A percentile compares a stretch with the other conserved stretches of the same genome.
These are phyloP conservation scores for Polygonum maritimum DNA, from an alignment of 148 eudicot species.

Conservation along the genomic window DNA sequence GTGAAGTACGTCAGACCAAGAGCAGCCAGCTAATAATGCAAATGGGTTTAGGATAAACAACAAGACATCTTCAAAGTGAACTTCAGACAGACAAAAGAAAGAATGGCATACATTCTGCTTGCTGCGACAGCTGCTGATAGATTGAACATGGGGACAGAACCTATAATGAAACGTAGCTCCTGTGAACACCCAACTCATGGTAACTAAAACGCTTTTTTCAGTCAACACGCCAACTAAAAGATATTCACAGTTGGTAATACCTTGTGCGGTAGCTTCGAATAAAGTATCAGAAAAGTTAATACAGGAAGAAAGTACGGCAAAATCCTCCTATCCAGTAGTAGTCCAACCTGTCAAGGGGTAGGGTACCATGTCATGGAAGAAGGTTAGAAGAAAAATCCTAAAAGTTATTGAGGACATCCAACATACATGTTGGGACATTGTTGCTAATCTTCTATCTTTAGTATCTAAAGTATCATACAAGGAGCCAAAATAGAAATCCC, in stretches of 20 bases:
- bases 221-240: constrained; percentile 1
- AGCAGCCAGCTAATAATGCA: neutral
- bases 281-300: constrained; percentile 59
- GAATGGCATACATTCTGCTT: constrained; percentile 63
- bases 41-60: neutral
- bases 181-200: constrained; percentile 26
- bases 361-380: constrained; percentile 3
- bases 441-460: neutral
- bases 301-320: constrained; percentile 56
- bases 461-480: neutral
- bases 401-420: neutral
- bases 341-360: constrained; percentile 54
- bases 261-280: constrained; percentile 98
- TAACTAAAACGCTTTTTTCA: neutral
- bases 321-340: constrained; percentile 76
- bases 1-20: neutral
- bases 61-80: neutral
- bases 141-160: constrained; percentile 81
- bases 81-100: neutral
- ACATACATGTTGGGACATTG: neutral
- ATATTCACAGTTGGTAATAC: constrained; percentile 23
- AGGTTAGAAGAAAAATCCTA: neutral
- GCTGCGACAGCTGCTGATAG: constrained; percentile 86
- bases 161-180: constrained; percentile 89
- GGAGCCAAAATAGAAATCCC: neutral